Conservation (phyloP, 345 rosid genomes). For the Carallia brachiata region DNA sequence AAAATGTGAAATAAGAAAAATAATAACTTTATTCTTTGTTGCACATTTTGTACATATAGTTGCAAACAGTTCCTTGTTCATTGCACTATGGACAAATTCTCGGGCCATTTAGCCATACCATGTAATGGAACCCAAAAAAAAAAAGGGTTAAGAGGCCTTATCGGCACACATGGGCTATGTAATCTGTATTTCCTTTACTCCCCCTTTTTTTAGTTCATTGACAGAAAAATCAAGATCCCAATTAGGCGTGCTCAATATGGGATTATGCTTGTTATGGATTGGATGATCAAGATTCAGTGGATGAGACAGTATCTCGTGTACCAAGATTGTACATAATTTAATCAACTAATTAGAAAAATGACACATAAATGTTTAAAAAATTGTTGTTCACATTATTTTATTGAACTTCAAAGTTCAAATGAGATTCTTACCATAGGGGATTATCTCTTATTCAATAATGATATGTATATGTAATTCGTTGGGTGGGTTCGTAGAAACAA, state of each 20-base stretch:
- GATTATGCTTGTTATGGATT: constrained; percentile 13
- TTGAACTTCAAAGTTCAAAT: neutral
- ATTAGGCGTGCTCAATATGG: constrained; percentile 26
- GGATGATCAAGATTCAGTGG: constrained; percentile 20
- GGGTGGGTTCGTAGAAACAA: too few species aligned
- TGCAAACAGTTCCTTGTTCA: too few species aligned
- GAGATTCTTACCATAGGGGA: neutral
- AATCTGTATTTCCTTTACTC: neutral
- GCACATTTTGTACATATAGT: too few species aligned
- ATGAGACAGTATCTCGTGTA: constrained; percentile 20
- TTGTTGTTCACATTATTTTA: neutral
- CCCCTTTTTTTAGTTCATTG: constrained; percentile 1
- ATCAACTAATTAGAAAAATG: neutral
- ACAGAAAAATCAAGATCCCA: neutral
- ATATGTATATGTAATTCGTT: neutral
- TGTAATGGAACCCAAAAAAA: too few species aligned
- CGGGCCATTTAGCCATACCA: too few species aligned
- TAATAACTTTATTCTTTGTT: too few species aligned
- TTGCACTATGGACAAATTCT: too few species aligned
- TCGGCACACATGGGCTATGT: too few species aligned
- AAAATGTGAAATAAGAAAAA: too few species aligned
- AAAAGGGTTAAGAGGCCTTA: neutral
- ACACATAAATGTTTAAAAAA: neutral
- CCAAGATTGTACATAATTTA: constrained; percentile 22
- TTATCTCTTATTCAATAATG: neutral